Evolutionary conservation across 2,329 filamentous ascomycete species (phyloP).

Genomic region (Juglanconis sp.): DNA sequence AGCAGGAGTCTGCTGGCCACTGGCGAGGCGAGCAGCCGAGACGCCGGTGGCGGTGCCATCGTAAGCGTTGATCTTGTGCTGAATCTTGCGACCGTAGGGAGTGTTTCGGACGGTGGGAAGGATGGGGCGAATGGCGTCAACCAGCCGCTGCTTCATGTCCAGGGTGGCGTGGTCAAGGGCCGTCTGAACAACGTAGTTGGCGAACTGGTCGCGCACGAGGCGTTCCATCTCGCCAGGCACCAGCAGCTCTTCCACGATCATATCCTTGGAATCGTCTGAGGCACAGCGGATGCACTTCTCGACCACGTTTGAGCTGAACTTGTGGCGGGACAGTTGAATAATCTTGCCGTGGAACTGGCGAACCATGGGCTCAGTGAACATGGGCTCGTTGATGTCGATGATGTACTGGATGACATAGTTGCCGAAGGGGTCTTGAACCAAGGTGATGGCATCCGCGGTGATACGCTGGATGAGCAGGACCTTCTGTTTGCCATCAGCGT

Average conservation of each 20-base stretch:
- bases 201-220: constrained; percentile 86
- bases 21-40: constrained; percentile 26
- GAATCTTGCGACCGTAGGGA: constrained; percentile 90
- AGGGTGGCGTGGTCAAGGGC: constrained; percentile 81
- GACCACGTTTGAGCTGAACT: constrained; percentile 98
- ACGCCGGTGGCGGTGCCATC: constrained; percentile 41
- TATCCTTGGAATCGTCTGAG: constrained; percentile 67
- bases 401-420: constrained; percentile 99
- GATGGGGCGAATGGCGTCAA: constrained; percentile 82
- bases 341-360: constrained; percentile 72
- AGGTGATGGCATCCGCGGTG: constrained; percentile 78
- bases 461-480: constrained; percentile 81
- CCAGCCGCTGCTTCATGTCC: constrained; percentile 68
- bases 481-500: constrained; percentile 88
- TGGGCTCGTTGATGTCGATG: constrained; percentile 82
- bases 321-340: constrained; percentile 79
- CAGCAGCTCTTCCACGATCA: constrained; percentile 81
- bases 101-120: constrained; percentile 83
- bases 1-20: constrained; percentile 49
- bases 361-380: constrained; percentile 87
- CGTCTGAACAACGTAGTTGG: constrained; percentile 98
- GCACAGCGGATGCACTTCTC: constrained; percentile 93
- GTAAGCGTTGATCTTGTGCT: constrained; percentile 74
- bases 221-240: constrained; percentile 74
- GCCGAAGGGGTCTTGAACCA: constrained; percentile 95